Percentiles rank a stretch among this genome's conserved stretches.
Evolutionary conservation across 139 green algal species (phyloP).

Genomic region (Chlamydomonas sp.): DNA sequence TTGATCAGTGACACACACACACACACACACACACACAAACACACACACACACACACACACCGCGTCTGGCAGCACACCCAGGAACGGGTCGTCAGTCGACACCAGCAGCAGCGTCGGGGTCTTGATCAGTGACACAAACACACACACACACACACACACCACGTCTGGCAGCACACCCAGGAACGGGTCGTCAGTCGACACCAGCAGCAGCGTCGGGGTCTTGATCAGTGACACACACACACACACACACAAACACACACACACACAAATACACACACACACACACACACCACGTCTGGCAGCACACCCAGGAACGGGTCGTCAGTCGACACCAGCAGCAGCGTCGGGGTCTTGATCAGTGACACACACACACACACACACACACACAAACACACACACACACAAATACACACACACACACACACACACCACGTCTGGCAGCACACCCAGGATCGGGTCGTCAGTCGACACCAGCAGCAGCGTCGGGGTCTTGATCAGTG

Average conservation of each 20-base stretch:
- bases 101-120: constrained; percentile 52
- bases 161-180: constrained; percentile 23
- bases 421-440: constrained; percentile 10
- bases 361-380: too few species aligned
- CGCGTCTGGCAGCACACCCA: constrained; percentile 22
- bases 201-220: constrained; percentile 51
- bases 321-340: constrained; percentile 50
- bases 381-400: too few species aligned
- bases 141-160: too few species aligned
- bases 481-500: too few species aligned
- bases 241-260: too few species aligned
- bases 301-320: constrained; percentile 50
- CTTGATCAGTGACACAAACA: too few species aligned
- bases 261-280: too few species aligned
- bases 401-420: too few species aligned
- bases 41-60: too few species aligned
- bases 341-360: constrained; percentile 46
- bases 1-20: too few species aligned
- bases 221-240: too few species aligned
- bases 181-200: constrained; percentile 55
- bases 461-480: constrained; percentile 51
- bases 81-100: constrained; percentile 54
- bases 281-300: constrained; percentile 8
- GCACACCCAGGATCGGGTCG: constrained; percentile 49
- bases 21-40: too few species aligned